Evolutionary conservation across 2,329 filamentous ascomycete genomes (phyloP).

Genomic region (Arachnopeziza araneosa): DNA sequence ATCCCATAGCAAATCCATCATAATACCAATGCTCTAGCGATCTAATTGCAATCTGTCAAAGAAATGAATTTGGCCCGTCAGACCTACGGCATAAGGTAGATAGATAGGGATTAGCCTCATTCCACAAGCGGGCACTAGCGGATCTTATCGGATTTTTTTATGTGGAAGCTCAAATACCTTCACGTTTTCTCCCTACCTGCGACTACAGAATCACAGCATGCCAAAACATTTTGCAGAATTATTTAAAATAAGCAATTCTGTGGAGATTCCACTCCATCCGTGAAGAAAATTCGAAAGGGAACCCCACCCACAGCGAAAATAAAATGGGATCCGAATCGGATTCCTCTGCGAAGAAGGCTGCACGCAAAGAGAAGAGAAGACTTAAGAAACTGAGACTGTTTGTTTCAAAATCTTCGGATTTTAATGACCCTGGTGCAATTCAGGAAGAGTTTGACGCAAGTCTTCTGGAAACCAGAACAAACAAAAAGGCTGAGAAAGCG

Average conservation of each 20-base stretch:
- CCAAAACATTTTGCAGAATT: slow-evolving; percentile 30
- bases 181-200: neutral
- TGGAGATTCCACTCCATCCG: slow-evolving; percentile 9
- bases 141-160: neutral
- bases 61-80: neutral
- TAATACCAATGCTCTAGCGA: neutral
- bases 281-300: slow-evolving; percentile 28
- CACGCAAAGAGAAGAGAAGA: slow-evolving; percentile 35
- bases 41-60: neutral
- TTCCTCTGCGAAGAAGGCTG: slow-evolving; percentile 31
- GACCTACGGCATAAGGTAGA: too few relatives aligned
- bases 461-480: slow-evolving; percentile 15
- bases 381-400: slow-evolving; percentile 33
- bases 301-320: slow-evolving; percentile 12
- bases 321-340: slow-evolving; percentile 18
- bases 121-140: neutral
- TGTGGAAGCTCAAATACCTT: neutral
- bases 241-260: slow-evolving; percentile 16
- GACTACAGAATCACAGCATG: slow-evolving; percentile 19
- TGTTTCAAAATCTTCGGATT: slow-evolving; percentile 12
- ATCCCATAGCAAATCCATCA: neutral
- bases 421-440: slow-evolving; percentile 10
- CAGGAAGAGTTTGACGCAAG: neutral
- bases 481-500: slow-evolving; percentile 32
- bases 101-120: too few relatives aligned